Conservation (phyloP, 2,329 filamentous ascomycete species). For the Penicillium frequentans region DNA sequence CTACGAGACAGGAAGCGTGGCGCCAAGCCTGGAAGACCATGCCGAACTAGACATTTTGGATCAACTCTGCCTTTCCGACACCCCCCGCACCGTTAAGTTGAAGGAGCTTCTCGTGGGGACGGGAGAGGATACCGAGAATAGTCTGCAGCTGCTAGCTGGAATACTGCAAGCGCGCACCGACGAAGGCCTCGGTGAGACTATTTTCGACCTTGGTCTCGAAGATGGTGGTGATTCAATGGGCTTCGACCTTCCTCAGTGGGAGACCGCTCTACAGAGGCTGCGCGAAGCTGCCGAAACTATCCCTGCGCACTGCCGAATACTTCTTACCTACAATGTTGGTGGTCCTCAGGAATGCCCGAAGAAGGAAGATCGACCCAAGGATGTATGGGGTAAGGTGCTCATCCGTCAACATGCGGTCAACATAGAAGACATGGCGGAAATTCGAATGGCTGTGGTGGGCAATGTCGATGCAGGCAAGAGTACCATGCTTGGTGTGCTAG, state of each 20-base stretch:
- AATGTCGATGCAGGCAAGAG: constrained; percentile 98
- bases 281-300: constrained; percentile 62
- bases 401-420: constrained; percentile 71
- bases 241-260: constrained; percentile 73
- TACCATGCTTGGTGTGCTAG: constrained; percentile 90
- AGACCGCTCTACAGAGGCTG: constrained; percentile 66
- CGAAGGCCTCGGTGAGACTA: constrained; percentile 82
- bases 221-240: constrained; percentile 84
- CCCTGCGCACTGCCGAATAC: constrained; percentile 73
- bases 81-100: constrained; percentile 63
- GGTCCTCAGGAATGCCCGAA: constrained; percentile 71
- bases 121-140: constrained; percentile 57
- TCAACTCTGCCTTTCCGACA: constrained; percentile 70
- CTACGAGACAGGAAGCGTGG: constrained; percentile 37
- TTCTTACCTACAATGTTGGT: constrained; percentile 89
- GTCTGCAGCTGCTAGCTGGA: constrained; percentile 62
- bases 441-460: constrained; percentile 91
- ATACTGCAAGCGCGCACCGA: constrained; percentile 68
- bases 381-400: constrained; percentile 81
- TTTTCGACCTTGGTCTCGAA: constrained; percentile 92
- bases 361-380: constrained; percentile 65
- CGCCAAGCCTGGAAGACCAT: constrained; percentile 61
- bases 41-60: constrained; percentile 91
- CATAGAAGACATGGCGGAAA: constrained; percentile 89
- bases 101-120: constrained; percentile 71